Evolutionary conservation across 768 basidiomycete species (phyloP), one percentile per base, ranked within the genome.

Genomic region (Kwoniella sp.): DNA sequence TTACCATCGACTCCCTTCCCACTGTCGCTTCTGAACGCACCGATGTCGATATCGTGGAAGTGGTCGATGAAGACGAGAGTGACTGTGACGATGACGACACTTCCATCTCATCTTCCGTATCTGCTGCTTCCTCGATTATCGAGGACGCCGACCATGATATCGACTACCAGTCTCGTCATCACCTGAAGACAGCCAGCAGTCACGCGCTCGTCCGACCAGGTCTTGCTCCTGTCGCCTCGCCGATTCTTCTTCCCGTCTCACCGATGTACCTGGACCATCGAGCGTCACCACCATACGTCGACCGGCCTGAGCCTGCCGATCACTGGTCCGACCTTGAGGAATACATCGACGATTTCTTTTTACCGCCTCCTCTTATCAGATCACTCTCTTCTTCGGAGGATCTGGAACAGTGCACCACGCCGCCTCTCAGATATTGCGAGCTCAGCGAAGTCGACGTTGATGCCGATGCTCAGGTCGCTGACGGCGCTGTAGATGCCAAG

Each of bases 281-380:
- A 20, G 34, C 56, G 11, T 58, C 23, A 13, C 26, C 56, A 5
- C 56, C 56, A 20, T 20, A 34, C 37, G 13, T 58, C 29, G 29
- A 31, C n/a, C 29, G 29, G 28, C 34, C 34, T 23, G 29, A 30
- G 20, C 54, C 54, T 20, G 41, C 41, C 11, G 54, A 55, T 12
- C 58, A 56, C 28, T 47, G 56, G n/a, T 30, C 50, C 51, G 58
- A 58, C 15, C 30, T 56, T 53, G 60, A 66, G 23, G 58, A 68
- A 23, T 53, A 68, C 20, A 61, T 55, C 48, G 59, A 65, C 22
- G 71, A 73, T 25, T 51, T 51, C 47, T 63, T 74, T 28, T 63
- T 76, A 4, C 75, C 75, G 1, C 75, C 75, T 17, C 67, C 65
- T 9, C 63, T 76, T 1, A 58, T 62, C 57, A 61, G 75, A 37